Evolutionary conservation across 305 asterid species (phyloP), one percentile per base, ranked within the genome.

Genomic region (Fraxinus paxiana): DNA sequence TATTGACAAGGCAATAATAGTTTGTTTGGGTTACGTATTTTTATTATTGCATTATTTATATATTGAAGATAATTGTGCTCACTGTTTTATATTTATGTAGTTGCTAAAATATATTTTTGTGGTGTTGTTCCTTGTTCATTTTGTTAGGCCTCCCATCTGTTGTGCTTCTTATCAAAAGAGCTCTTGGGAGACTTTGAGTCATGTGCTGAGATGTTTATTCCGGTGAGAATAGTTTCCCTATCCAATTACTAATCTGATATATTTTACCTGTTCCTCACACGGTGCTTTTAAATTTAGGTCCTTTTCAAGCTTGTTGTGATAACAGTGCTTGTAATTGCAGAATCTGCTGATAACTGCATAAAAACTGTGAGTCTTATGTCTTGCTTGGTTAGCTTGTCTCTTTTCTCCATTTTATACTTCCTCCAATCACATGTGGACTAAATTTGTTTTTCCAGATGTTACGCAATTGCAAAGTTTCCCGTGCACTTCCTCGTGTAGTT

Each of bases 281-380:
- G 77, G 63, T 83, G 31, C 76, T 86, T 80, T 84, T 83, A 76
- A 77, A 79, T 81, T 79, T 93, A 96, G 99, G 98, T 92, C 77
- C 98, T 96, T 86, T 96, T 96, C 98, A 96, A 96, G 97, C 99
- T 96, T 89, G 99, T 96, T 78, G 99, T 96, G 88, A 96, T 96
- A 88, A 96, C 98, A 76, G 98, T 96, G 82, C 98, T 96, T 81
- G 98, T 96, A 77, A 96, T 96, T 89, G 98, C 98, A 87, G 99
- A 96, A 88, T 96, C 99, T 30, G 97, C 99, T 0, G 99, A 96
- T 85, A 96, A 91, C 92, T 96, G 99, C 92, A 94, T 96, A 83
- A 96, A 96, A 85, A 96, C 99, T 88, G 99, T 96, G 91, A 86
- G 22, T 20, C 76, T 80, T 85, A 22, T 46, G 6, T 37, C 43